Evolutionary conservation across 2,329 filamentous ascomycete species (phyloP), one percentile per base, ranked within the genome.

Genomic region (Fusarium coicis): DNA sequence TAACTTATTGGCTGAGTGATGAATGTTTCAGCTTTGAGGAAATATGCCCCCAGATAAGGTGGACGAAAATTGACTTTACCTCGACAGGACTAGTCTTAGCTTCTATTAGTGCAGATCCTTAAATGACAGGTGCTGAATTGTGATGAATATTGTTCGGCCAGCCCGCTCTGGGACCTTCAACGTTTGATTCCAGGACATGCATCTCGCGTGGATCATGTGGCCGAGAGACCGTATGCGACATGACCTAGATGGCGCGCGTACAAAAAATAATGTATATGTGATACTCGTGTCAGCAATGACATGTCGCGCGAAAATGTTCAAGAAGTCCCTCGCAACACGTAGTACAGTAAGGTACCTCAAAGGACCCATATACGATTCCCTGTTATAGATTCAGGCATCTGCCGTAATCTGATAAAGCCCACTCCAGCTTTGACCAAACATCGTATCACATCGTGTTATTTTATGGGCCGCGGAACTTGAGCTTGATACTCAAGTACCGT

Each of bases 91-190:
- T 74, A 68, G 63, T 47, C 56, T 23, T 12, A n/a, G 34, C 36
- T 34, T 66, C 49, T 67, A n/a, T 74, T 74, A 72, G 50, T 57
- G 71, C 36, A 59, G 56, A 74, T 72, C 71, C 39, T 34, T 52
- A 32, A 56, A 62, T 65, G 63, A 68, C 59, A 69, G 67, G 36
- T 66, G 40, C 44, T 55, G 49, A 69, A 54, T 28, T 44, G 30
- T 60, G 30, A 26, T 49, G 40, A 21, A 49, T 49, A 26, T 57
- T 57, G 32, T 49, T 54, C 70, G 49, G 58, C n/a, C 62, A 39
- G 32, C 36, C 60, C 65, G 55, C 30, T 36, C 49, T 26, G n/a
- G n/a, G 39, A 43, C 32, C 49, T 68, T 56, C 10, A 37, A 57
- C 52, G 15, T 63, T 67, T 71, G 68, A 34, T 63, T 66, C 46